Conservation (phyloP, 345 rosid species). For the Orychophragmus violaceus region DNA sequence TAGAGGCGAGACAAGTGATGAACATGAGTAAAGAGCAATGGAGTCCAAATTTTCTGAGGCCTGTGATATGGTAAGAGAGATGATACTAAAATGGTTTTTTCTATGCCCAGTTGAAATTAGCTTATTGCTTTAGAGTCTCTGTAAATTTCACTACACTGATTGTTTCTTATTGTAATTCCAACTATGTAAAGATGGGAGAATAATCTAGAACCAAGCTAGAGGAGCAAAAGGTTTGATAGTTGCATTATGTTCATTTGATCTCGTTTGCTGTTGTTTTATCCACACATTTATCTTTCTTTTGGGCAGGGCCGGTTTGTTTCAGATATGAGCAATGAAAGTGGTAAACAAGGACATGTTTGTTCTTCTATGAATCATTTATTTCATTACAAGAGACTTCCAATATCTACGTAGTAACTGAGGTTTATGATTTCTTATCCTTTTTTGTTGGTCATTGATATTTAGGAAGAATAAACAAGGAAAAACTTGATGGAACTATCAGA, state of each 20-base stretch:
- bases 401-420: too few species aligned
- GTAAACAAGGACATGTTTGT: constrained; percentile 33
- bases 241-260: background rate
- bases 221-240: constrained; percentile 47
- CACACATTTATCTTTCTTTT: constrained; percentile 4
- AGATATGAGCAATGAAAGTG: constrained; percentile 4
- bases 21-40: too few species aligned
- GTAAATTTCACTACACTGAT: too few species aligned
- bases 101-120: constrained; percentile 79
- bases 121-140: constrained; percentile 61
- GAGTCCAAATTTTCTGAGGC: too few species aligned
- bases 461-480: too few species aligned
- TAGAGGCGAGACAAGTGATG: too few species aligned
- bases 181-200: constrained; percentile 43
- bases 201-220: constrained; percentile 39
- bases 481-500: too few species aligned
- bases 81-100: constrained; percentile 56
- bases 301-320: constrained; percentile 52
- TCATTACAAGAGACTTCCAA: too few species aligned
- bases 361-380: background rate
- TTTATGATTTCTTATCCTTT: too few species aligned
- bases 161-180: constrained; percentile 33
- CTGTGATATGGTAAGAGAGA: too few species aligned
- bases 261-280: background rate
- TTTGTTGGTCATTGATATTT: too few species aligned